phyloP scores from a whole-genome alignment of 140 eudicot species.

The Cichorium intybus region DNA sequence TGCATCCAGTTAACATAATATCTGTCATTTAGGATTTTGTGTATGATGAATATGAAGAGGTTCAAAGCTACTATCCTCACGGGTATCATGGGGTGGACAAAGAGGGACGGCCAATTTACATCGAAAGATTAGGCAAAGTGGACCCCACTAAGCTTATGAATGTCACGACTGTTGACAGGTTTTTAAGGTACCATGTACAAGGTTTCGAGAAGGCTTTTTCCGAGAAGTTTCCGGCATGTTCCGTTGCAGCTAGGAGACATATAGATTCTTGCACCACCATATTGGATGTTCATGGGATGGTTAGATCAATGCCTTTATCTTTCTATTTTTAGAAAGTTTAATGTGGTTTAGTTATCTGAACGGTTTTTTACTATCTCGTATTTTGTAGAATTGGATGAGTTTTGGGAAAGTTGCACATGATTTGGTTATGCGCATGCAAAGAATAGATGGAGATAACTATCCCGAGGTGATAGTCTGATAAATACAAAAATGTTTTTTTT shows the following conservation, averaged over 20 bases:
- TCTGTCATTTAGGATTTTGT: slow-evolving; percentile 55
- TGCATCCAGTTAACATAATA: not conserved
- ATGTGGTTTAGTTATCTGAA: not conserved
- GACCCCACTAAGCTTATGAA: slow-evolving; percentile 91
- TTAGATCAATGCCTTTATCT: slow-evolving; percentile 25
- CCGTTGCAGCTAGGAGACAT: slow-evolving; percentile 88
- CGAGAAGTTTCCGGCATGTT: slow-evolving; percentile 95
- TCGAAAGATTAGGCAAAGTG: slow-evolving; percentile 86
- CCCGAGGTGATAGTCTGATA: slow-evolving; percentile 65
- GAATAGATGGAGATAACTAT: slow-evolving; percentile 85
- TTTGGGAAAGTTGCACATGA: slow-evolving; percentile 89
- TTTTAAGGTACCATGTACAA: slow-evolving; percentile 84
- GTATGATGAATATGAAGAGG: slow-evolving; percentile 82
- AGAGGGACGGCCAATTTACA: slow-evolving; percentile 88
- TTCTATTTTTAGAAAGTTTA: not conserved
- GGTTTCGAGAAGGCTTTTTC: slow-evolving; percentile 88
- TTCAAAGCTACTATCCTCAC: slow-evolving; percentile 78
- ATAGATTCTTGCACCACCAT: slow-evolving; percentile 85
- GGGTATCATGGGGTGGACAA: slow-evolving; percentile 94
- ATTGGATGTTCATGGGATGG: slow-evolving; percentile 94
- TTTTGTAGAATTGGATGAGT: slow-evolving; percentile 58
- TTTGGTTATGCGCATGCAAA: slow-evolving; percentile 87
- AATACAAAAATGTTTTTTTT: not conserved
- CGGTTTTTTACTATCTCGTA: not conserved
- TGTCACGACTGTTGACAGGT: slow-evolving; percentile 83